Evolutionary conservation across 345 rosid species (phyloP), one percentile per base, ranked within the genome.

Genomic region (Acer yangbiense): DNA sequence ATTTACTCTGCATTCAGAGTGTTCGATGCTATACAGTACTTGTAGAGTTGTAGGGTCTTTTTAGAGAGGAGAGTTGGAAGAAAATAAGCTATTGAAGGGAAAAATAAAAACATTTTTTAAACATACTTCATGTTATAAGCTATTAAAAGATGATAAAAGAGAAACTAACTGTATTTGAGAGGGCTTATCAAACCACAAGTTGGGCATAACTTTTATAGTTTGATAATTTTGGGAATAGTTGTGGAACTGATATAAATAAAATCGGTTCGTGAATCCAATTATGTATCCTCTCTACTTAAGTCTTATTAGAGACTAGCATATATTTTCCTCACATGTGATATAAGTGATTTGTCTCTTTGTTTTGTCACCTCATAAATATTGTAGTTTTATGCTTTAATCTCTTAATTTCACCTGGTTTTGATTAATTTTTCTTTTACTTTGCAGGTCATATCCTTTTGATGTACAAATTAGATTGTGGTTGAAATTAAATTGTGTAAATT

Each of bases 371-470:
- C 21, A 41, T 32, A 21, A 18, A 6, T 32, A 43, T 61, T 57
- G 39, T 16, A 63, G 6, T 64, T 67, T 63, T 63, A 2, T 77
- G 43, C 43, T 25, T 8, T 1, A 6, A 6, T 73, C n/a, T 17
- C 7, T 9, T 20, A 9, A 18, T 21, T 57, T 57, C 7, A 2
- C 7, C 17, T 55, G 18, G 35, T 72, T 68, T 9, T 65, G 17
- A 25, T 50, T 71, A 35, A 35, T 17, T 61, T 79, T 21, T 67
- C 43, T 80, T 39, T 63, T 67, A 67, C 29, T 72, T 76, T 82
- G 91, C 93, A 95, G 98, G 99, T 95, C 99, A 95, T 95, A 95
- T 95, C 98, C 98, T 93, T 35, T 82, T 77, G n/a, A 66, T 10
- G 32, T 68, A 3, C 39, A n/a, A 76, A 27, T 66, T 81, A 14